Evolutionary conservation across 2,329 filamentous ascomycete species (phyloP).

Genomic region (Fusarium protoensiforme): DNA sequence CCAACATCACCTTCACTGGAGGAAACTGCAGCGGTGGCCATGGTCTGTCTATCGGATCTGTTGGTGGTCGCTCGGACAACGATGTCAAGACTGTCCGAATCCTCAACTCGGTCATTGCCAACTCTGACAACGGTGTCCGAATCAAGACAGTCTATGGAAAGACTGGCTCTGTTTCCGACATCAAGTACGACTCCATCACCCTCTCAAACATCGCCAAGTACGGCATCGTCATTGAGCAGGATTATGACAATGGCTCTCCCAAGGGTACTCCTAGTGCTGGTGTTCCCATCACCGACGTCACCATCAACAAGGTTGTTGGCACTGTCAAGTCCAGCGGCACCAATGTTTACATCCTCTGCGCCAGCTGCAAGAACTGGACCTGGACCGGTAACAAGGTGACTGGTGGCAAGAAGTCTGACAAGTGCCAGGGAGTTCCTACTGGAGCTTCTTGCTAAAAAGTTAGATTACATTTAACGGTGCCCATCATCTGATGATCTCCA

Average conservation of each 20-base stretch:
- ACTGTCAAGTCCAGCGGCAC: conserved; percentile 52
- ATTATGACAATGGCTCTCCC: conserved; percentile 61
- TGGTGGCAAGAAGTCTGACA: conserved; percentile 57
- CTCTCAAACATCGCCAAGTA: conserved; percentile 55
- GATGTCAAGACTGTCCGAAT: conserved; percentile 63
- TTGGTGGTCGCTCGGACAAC: conserved; percentile 63
- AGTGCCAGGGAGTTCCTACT: conserved; percentile 43
- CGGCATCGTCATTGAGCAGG: conserved; percentile 54
- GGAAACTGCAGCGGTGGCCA: conserved; percentile 58
- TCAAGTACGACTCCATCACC: conserved; percentile 57
- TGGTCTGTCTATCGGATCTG: conserved; percentile 56
- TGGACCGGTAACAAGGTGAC: conserved; percentile 61
- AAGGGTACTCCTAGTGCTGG: conserved; percentile 58
- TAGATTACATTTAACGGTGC: neutral
- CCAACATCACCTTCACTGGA: conserved; percentile 58
- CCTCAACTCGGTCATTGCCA: conserved; percentile 58
- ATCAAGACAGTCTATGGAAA: conserved; percentile 62
- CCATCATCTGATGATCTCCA: neutral
- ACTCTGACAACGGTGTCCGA: conserved; percentile 56
- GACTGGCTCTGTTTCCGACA: conserved; percentile 56
- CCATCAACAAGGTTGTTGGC: conserved; percentile 56
- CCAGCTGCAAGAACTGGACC: conserved; percentile 61
- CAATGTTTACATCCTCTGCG: conserved; percentile 65
- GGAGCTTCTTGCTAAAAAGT: conserved; percentile 37
- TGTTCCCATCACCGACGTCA: conserved; percentile 65